Evolutionary conservation across 75 land plant species (phyloP), one percentile per base, ranked within the genome.

Genomic region (Picea glauca): DNA sequence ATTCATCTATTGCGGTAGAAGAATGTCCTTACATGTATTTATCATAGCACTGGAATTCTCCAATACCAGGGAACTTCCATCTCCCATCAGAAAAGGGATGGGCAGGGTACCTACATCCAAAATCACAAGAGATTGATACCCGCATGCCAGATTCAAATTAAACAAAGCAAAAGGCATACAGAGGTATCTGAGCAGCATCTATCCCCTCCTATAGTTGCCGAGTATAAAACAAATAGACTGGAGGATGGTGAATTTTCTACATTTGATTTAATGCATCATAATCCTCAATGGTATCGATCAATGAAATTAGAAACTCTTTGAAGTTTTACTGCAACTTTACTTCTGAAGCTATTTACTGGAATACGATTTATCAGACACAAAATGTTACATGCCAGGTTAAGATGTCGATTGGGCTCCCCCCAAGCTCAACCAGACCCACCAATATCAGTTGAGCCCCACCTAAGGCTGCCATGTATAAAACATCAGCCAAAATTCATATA

Each of bases 11-110:
- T 76, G 33, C 13, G 18, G 77, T 23, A 58, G 13, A 65, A 68
- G 73, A 76, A 60, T 74, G n/a, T 20, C 58, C 78, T 77, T 56
- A 80, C 84, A 83, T 79, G 62, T 83, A 83, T 70, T 86, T 86
- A 50, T 86, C 88, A 80, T 86, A 83, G 63, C 88, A 86, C 78
- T 86, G 88, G 59, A 86, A 86, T 77, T 86, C 88, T 35, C 88
- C 88, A 77, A 86, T 83, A 17, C 88, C 88, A 17, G 88, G 88
- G 60, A 83, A 86, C 56, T 38, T 80, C 88, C 86, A 86, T 58
- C 84, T 84, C 26, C 88, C 88, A 81, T 86, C 86, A 56, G 21
- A 43, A 50, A 54, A 64, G 23, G 86, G 86, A 84, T 86, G 86
- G 6, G 81, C 79, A 60, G 88, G 88, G 75, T 86, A 86, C 74